Percentiles rank a stretch among this genome's conserved stretches.
Evolutionary conservation across 2,329 filamentous ascomycete genomes (phyloP).

Genomic region (Ophiostoma piceae): DNA sequence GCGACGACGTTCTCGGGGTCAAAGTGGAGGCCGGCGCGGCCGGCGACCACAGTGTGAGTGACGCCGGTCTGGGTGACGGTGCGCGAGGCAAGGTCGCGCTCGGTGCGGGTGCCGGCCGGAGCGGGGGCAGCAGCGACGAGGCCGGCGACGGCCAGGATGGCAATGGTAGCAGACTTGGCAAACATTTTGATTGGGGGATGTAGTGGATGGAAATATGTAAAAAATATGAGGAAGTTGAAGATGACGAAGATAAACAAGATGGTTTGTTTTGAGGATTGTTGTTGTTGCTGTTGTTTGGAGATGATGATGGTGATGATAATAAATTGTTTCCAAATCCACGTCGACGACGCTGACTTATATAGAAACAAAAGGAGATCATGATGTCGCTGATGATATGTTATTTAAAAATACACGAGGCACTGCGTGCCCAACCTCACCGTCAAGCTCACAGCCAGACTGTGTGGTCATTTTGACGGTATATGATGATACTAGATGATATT

Average conservation of each 20-base stretch:
- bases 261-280: background rate
- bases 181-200: slow-evolving; percentile 21
- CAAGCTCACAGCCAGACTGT: background rate
- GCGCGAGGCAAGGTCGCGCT: slow-evolving; percentile 30
- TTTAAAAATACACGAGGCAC: background rate
- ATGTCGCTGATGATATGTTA: background rate
- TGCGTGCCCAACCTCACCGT: background rate
- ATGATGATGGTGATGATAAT: background rate
- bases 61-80: slow-evolving; percentile 38
- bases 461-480: background rate
- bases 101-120: slow-evolving; percentile 26
- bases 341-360: slow-evolving; percentile 1
- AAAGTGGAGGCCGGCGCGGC: slow-evolving; percentile 44
- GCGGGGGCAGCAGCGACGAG: slow-evolving; percentile 34
- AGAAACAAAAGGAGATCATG: background rate
- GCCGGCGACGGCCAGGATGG: slow-evolving; percentile 29
- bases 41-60: slow-evolving; percentile 45
- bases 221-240: background rate
- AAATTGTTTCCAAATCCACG: background rate
- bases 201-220: slow-evolving; percentile 1
- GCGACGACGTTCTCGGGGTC: slow-evolving; percentile 48
- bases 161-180: slow-evolving; percentile 21
- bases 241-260: background rate
- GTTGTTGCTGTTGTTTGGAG: background rate
- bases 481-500: too few relatives aligned